A percentile compares a stretch with the other conserved stretches of the same genome.
Evolutionary conservation across 2,329 filamentous ascomycete species (phyloP).

Genomic region (Phoma sp.): DNA sequence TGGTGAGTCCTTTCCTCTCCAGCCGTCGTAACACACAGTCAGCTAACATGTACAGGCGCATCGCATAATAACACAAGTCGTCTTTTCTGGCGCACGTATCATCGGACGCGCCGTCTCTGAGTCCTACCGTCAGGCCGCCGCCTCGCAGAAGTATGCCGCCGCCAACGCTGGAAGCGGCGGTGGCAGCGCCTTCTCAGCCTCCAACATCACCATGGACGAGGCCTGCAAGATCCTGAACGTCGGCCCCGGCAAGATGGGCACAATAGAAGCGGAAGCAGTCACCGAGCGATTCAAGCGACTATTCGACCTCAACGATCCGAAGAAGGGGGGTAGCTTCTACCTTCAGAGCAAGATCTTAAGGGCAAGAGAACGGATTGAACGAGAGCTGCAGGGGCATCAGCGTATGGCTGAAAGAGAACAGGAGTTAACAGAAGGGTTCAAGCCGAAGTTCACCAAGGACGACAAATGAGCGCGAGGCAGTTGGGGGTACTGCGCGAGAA

Average conservation of each 20-base stretch:
- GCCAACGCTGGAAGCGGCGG: constrained; percentile 65
- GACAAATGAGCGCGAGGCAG: constrained; percentile 49
- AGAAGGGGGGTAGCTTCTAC: constrained; percentile 97
- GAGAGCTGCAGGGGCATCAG: constrained; percentile 76
- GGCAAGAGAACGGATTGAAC: constrained; percentile 89
- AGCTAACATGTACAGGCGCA: constrained; percentile 71
- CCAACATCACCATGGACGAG: constrained; percentile 90
- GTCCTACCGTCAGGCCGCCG: constrained; percentile 94
- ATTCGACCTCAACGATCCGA: constrained; percentile 92
- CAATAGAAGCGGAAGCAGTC: constrained; percentile 79
- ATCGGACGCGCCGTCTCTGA: constrained; percentile 92
- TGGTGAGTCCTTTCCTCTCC: constrained; percentile 30
- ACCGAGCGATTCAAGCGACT: constrained; percentile 90
- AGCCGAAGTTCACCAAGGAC: constrained; percentile 91
- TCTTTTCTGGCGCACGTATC: constrained; percentile 88
- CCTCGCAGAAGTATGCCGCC: constrained; percentile 81
- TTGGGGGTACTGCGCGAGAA: background rate
- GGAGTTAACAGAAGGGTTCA: constrained; percentile 85
- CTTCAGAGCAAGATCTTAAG: constrained; percentile 95
- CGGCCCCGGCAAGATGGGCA: constrained; percentile 80
- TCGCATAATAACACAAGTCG: constrained; percentile 91
- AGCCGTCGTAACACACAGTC: background rate
- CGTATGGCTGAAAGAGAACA: constrained; percentile 77
- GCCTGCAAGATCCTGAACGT: constrained; percentile 98
- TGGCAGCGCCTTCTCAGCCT: constrained; percentile 61